Evolutionary conservation across 306 rosid species (phyloP), one percentile per base, ranked within the genome.

Genomic region (Argentina anserina): DNA sequence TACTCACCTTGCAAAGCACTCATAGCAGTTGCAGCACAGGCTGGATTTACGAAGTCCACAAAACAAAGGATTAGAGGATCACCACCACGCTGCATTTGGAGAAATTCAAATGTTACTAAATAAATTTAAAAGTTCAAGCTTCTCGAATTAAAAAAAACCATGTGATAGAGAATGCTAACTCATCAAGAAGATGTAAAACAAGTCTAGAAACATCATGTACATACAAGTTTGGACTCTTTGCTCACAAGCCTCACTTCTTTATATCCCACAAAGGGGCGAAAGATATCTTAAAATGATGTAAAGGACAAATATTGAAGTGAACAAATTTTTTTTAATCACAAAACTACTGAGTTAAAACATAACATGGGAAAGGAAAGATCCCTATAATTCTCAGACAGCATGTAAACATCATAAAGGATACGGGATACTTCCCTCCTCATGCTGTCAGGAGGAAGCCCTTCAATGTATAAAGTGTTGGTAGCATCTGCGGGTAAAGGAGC

Each of bases 251-350:
- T 90, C 76, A 90, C 90, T 84, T 89, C 97, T 84, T 91, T 88
- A 69, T 93, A 93, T 62, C 98, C 98, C 73, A 90, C 95, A 87
- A 93, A 93, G 61, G 98, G 98, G 37, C 97, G 97, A 71, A 93
- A 93, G 74, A 93, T 90, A 83, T 90, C 98, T 93, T 62, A 37
- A 68, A 50, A 26, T 1, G 39, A 23, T 15, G 75, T 80, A 29
- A 86, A 82, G 90, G 87, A 80, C 63, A n/a, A 80, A 68, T 53
- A 65, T 56, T n/a, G 17, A 46, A 53, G 34, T 36, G 26, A 55
- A 34, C 21, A 33, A 59, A 59, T 2, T 68, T 67, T 58, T 20
- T 49, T 20, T n/a, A n/a, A n/a, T 63, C 8, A 17, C 41, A 69
- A 61, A 39, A 28, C n/a, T 23, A 20, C 66, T 66, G 40, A 41